Base-by-base conservation (phyloP, 1,284 basidiomycete species). In the Earliella scabrosa region DNA sequence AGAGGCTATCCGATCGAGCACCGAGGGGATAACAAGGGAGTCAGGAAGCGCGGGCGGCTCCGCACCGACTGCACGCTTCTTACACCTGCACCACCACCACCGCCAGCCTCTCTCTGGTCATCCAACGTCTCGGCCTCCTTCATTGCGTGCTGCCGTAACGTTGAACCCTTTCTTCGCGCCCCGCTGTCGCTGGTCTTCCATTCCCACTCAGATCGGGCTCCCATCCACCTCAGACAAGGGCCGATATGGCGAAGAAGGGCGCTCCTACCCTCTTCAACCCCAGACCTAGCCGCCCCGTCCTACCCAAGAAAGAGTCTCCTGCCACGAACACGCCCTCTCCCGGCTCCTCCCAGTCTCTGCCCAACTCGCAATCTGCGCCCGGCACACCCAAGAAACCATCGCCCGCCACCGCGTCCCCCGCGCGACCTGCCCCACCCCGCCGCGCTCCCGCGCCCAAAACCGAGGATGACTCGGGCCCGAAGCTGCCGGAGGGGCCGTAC, bases 401-500 rank as follows among this genome's bases (percentile, higher is more conserved):
- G 10, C 32, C 52, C n/a, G 35, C 46, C 50, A 34, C 50, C 32
- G 51, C 54, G 9, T 49, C 59, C 13, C 60, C 45, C 26, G 38
- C 57, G 38, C 24, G 48, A 45, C 45, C 65, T 47, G 53, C 34
- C 54, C 70, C 58, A 53, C 72, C 16, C 8, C 64, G 68, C 38
- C 62, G 66, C 59, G 64, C 66, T 45, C 50, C 58, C 57, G 46
- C 69, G 70, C 71, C 71, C 11, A 68, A 71, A 21, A 68, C 74
- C 31, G 75, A 77, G 16, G 73, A 77, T 29, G 80, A 85, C 21
- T 77, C 21, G 38, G 80, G 26, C 47, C 60, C 59, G 36, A 73
- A 81, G 54, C 78, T 84, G 34, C 87, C 88, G 24, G 81, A 85
- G 40, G 82, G 82, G 56, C 77, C 83, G 1, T 90, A 74, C 72